Percentiles rank a stretch among this genome's conserved stretches.
Conservation (phyloP, 164 flowering plant genomes). For the Berberis thunbergii region DNA sequence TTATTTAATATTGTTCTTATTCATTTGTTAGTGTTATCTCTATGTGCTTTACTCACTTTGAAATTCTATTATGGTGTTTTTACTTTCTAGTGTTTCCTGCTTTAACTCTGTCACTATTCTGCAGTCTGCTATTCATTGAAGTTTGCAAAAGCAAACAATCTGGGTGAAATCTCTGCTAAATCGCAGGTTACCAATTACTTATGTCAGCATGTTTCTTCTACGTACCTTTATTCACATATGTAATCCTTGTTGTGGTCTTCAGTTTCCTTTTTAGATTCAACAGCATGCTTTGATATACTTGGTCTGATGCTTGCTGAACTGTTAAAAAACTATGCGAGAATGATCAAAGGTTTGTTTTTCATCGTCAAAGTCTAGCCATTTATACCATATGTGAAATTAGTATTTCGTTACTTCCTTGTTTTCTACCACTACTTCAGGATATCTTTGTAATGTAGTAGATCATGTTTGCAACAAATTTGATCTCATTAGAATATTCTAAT, state of each 20-base stretch:
- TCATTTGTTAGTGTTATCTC: too few relatives aligned
- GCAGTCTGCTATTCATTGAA: conserved; percentile 86
- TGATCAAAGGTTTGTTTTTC: conserved; percentile 44
- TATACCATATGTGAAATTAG: too few relatives aligned
- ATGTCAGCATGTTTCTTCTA: background rate
- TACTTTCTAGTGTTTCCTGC: too few relatives aligned
- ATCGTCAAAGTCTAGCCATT: background rate
- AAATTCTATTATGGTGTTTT: too few relatives aligned
- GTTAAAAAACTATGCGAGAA: conserved; percentile 55
- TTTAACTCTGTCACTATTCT: conserved; percentile 7
- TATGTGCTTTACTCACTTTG: background rate
- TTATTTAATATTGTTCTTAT: too few relatives aligned
- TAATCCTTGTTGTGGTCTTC: conserved; percentile 6
- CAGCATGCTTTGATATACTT: conserved; percentile 86
- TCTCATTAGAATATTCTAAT: too few relatives aligned
- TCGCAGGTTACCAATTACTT: conserved; percentile 53
- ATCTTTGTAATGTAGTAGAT: too few relatives aligned
- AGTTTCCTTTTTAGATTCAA: conserved; percentile 62
- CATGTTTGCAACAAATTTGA: too few relatives aligned
- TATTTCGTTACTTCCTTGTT: too few relatives aligned
- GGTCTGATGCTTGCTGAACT: conserved; percentile 83
- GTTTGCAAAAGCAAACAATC: conserved; percentile 89
- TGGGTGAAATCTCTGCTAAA: conserved; percentile 95
- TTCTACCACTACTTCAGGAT: too few relatives aligned
- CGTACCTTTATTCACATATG: background rate